Base-by-base conservation (phyloP, 495 filamentous ascomycete genomes). In the Penicillium psychrofluorescens region DNA sequence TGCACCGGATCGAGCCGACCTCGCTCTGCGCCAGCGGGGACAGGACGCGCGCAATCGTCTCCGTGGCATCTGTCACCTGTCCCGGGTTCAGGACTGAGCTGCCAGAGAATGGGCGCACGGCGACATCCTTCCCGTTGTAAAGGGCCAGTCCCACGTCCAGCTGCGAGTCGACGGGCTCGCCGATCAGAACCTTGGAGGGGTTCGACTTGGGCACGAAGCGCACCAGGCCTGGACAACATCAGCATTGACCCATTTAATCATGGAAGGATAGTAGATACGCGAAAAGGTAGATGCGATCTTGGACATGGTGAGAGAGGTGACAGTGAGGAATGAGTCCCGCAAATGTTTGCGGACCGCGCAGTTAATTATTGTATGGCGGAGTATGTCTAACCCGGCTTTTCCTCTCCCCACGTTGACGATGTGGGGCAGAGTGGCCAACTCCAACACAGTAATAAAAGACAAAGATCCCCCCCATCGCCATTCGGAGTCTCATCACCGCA, bases 1-100 rank as follows among this genome's bases (percentile, higher is more conserved):
- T 66, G 50, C 86, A 92, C 43, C 88, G 74, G 37, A 79, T 78
- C 8, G 69, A 61, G 31, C 59, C 65, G 32, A 70, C 64, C 27
- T 76, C 70, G 9, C 43, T 50, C 43, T 69, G 58, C 1, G 75
- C 60, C 27, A 81, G 43, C 7, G 79, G 78, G 0, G 78, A 78
- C 11, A 82, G 66, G n/a, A 83, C 58, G 1, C 64, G 74, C 33
- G 54, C 61, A 49, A 81, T 74, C 14, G 55, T 62, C 49, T 76
- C 77, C 2, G 64, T 74, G 43, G 61, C 46, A 4, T 58, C 69
- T 3, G 75, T 80, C 8, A 63, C 63, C 33, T 66, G 48, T 1
- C 78, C 79, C 1, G 74, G 66, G 35, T 58, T 66, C 30, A 82
- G 61, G 9, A 79, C 70, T 0, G 80, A 82, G 12, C 53, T 59